Evolutionary conservation across 345 rosid genomes (phyloP).

Genomic region (Alliaria petiolata): DNA sequence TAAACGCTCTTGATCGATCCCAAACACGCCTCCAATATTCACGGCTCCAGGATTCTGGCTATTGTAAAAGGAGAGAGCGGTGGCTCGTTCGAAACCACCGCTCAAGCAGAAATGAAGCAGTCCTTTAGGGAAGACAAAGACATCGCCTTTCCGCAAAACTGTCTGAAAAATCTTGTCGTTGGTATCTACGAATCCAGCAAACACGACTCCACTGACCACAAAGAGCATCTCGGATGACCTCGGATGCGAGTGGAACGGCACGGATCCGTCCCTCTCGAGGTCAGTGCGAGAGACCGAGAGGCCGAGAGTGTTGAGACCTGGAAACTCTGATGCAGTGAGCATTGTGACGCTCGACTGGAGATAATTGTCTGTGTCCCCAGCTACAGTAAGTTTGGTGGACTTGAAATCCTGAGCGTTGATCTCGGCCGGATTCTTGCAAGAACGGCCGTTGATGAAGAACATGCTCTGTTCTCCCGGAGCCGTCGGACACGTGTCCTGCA

Average conservation of each 20-base stretch:
- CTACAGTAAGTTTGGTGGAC: conserved; percentile 37
- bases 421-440: conserved; percentile 57
- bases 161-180: conserved; percentile 44
- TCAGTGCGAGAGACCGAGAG: conserved; percentile 72
- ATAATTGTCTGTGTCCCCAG: conserved; percentile 64
- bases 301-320: conserved; percentile 86
- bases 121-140: conserved; percentile 66
- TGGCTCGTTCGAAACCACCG: conserved; percentile 50
- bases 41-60: conserved; percentile 84
- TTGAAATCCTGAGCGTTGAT: conserved; percentile 66
- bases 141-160: conserved; percentile 51
- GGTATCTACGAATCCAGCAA: conserved; percentile 74
- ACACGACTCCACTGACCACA: conserved; percentile 49
- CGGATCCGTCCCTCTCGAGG: conserved; percentile 52
- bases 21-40: conserved; percentile 41
- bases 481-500: conserved; percentile 73
- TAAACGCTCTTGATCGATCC: conserved; percentile 22
- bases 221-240: conserved; percentile 68
- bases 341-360: conserved; percentile 39
- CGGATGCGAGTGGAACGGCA: conserved; percentile 70
- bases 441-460: conserved; percentile 67
- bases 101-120: conserved; percentile 62
- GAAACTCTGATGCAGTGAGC: conserved; percentile 58
- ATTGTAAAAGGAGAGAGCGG: conserved; percentile 51
- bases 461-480: conserved; percentile 20